Evolutionary conservation across 2,329 filamentous ascomycete genomes (phyloP), one percentile per base, ranked within the genome.

Genomic region (Lasiodiplodia gonubiensis): DNA sequence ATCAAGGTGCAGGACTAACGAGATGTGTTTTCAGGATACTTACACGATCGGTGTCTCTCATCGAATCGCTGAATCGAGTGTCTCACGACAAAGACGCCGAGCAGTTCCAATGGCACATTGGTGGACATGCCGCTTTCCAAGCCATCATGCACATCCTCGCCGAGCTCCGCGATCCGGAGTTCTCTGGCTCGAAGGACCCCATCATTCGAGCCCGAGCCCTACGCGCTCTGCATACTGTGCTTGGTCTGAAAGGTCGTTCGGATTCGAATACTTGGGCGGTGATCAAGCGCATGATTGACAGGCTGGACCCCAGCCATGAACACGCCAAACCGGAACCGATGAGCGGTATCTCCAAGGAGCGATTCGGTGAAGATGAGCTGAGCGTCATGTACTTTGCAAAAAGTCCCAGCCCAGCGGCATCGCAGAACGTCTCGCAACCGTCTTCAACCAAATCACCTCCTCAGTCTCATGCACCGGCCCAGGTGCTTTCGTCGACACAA

Each of bases 81-180:
- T 73, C 73, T 4, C 70, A 74, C 18, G 78, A 79, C 68, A 72
- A 75, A 3, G 75, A 79, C 25, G 76, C 74, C 12, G 77, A 75
- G 57, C 75, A 74, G 3, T 80, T 78, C 55, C 76, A 76, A 25
- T 80, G 78, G 78, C 78, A 80, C 61, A 77, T 79, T 64, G 75
- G 76, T 10, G 66, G 67, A 12, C 68, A 70, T 39, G 67, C 69
- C 14, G 54, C 69, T 1, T 70, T 71, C 42, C 69, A 70, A 63
- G 67, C 68, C n/a, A 78, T 80, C 52, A 78, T 79, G 75, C 77
- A 79, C 55, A 74, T 79, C 10, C 71, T 80, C 0, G 78, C 77
- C 3, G 78, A 80, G 64, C 70, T 80, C n/a, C 75, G 77, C 16
- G 78, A 77, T 60, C 75, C 77, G 2, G 69, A 76, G 18, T 79